Percentiles rank a stretch among this genome's conserved stretches.
Conservation (phyloP, 306 rosid species). For the Sphenostylis stenocarpa region DNA sequence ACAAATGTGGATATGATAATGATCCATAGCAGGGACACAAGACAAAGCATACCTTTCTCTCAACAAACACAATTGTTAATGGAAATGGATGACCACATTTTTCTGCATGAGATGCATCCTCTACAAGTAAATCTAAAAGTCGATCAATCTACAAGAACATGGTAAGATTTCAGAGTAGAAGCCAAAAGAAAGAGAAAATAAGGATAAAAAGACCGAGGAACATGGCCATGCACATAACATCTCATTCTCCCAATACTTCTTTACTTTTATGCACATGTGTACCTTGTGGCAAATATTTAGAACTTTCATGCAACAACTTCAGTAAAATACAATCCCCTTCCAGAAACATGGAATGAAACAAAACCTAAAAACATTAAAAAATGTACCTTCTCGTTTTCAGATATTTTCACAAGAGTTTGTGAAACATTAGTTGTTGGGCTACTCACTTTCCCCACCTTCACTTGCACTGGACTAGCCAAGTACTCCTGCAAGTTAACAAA, state of each 20-base stretch:
- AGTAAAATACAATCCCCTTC: background rate
- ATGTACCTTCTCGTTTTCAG: conserved; percentile 77
- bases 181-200: conserved; percentile 11
- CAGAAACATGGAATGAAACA: background rate
- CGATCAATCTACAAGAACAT: conserved; percentile 68
- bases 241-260: background rate
- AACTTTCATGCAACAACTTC: background rate
- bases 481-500: conserved; percentile 66
- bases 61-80: conserved; percentile 83
- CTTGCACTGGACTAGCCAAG: conserved; percentile 69
- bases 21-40: conserved; percentile 4
- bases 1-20: too few relatives aligned
- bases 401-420: conserved; percentile 75
- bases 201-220: background rate
- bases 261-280: background rate
- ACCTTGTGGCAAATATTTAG: background rate
- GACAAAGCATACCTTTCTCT: conserved; percentile 66
- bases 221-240: background rate
- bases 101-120: conserved; percentile 75
- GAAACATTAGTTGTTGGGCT: conserved; percentile 88
- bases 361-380: background rate
- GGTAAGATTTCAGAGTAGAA: conserved; percentile 27
- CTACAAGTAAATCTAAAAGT: conserved; percentile 77
- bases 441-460: conserved; percentile 88
- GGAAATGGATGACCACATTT: conserved; percentile 68